phyloP scores from a whole-genome alignment of 108 stramenopile species.

The Pseudonitzschia delicatissima region DNA sequence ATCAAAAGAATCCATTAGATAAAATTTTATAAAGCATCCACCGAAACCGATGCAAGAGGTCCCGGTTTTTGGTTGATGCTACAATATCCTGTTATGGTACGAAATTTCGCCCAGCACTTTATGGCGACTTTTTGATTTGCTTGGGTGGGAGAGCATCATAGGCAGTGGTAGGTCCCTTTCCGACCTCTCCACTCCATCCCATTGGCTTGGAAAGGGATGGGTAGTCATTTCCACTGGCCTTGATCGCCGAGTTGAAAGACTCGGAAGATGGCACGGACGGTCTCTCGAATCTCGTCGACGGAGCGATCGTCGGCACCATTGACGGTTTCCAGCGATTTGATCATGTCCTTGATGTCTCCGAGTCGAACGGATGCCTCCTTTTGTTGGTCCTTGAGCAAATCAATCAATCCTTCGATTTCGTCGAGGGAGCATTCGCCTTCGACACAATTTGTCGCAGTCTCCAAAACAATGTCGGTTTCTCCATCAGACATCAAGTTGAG shows the following conservation, averaged over 20 bases:
- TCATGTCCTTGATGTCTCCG: constrained; percentile 54
- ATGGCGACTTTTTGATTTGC: constrained; percentile 32
- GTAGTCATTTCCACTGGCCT: constrained; percentile 77
- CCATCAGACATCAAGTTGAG: constrained; percentile 50
- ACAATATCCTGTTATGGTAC: too few species aligned
- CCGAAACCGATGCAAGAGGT: too few species aligned
- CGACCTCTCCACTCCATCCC: constrained; percentile 71
- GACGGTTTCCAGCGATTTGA: constrained; percentile 55
- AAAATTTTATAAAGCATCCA: too few species aligned
- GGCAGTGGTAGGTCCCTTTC: constrained; percentile 66
- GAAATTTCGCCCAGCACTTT: too few species aligned
- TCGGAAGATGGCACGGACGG: constrained; percentile 71
- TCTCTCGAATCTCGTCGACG: constrained; percentile 67
- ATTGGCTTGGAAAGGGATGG: constrained; percentile 59
- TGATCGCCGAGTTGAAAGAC: constrained; percentile 63
- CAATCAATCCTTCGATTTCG: constrained; percentile 61
- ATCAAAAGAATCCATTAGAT: too few species aligned
- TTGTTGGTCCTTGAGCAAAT: constrained; percentile 68
- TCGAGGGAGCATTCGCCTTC: constrained; percentile 70
- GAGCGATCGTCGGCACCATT: constrained; percentile 46
- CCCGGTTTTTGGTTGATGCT: too few species aligned
- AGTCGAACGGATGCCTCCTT: constrained; percentile 52
- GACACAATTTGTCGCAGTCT: constrained; percentile 52
- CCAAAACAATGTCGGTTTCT: constrained; percentile 56
- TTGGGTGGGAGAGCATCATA: constrained; percentile 74